These are phyloP conservation scores for Aureobasidium sp. DNA, from an alignment of 2,329 filamentous ascomycete species.

Conservation along the genomic window DNA sequence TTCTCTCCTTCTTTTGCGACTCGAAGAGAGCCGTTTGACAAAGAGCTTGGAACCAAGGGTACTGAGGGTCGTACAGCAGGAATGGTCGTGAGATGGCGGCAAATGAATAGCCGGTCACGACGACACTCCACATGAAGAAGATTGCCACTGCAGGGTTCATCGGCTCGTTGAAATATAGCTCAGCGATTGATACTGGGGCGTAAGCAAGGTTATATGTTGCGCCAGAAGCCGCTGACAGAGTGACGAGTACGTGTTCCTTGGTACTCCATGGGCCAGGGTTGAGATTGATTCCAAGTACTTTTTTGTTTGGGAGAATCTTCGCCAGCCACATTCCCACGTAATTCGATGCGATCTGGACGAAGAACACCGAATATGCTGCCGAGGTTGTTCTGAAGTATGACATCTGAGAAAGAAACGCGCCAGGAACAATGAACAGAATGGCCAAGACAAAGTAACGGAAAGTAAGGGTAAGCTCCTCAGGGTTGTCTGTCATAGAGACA, in stretches of 20 bases:
- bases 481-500: constrained; percentile 52
- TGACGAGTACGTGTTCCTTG: constrained; percentile 53
- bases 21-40: constrained; percentile 51
- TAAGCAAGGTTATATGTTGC: constrained; percentile 29
- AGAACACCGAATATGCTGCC: constrained; percentile 54
- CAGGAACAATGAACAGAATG: constrained; percentile 50
- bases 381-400: constrained; percentile 51
- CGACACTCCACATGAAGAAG: constrained; percentile 55
- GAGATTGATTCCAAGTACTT: constrained; percentile 45
- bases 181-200: constrained; percentile 48
- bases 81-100: constrained; percentile 52
- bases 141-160: constrained; percentile 49
- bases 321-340: constrained; percentile 50
- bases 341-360: constrained; percentile 53
- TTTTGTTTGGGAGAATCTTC: constrained; percentile 43
- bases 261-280: constrained; percentile 52
- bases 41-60: constrained; percentile 46
- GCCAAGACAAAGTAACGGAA: constrained; percentile 54
- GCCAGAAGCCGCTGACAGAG: constrained; percentile 32
- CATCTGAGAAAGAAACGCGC: constrained; percentile 52
- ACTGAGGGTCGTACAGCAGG: constrained; percentile 52
- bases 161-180: constrained; percentile 49
- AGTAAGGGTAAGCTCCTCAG: constrained; percentile 49
- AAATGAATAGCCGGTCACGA: constrained; percentile 53
- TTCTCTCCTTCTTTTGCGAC: constrained; percentile 45